Base-by-base conservation (phyloP, 148 eudicot genomes). In the Spergularia marina region DNA sequence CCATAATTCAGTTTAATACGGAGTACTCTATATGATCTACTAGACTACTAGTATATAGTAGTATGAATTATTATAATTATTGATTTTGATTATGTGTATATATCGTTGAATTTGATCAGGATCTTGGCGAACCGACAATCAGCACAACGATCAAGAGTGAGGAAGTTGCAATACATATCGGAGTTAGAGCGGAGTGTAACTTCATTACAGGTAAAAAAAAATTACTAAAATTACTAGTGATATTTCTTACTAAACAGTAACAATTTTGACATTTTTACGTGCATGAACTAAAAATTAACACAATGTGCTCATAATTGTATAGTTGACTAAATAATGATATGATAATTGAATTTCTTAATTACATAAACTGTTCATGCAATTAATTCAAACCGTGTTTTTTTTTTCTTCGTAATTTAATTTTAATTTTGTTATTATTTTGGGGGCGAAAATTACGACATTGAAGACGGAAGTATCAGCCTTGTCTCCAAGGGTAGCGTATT, bases 51-150 rank as follows among this genome's bases (percentile, higher is more conserved):
- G 34, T 30, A 30, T 30, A 30, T 30, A 30, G 2, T 30, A 30
- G 36, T 30, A 30, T 30, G 2, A 30, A 30, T 30, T 44, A 44
- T 44, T 3, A 6, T 3, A 44, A 6, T 44, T 4, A 55, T 55
- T 17, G 18, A 55, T 5, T 55, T 52, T 25, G 44, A 10, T 25
- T 18, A 11, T 52, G 53, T 30, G n/a, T n/a, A n/a, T n/a, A n/a
- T n/a, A 58, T 15, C 21, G 8, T 25, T 59, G 40, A 65, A 59
- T 44, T 54, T 69, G 17, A 55, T 41, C 84, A 95, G 99, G 82
- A 90, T 92, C 14, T 80, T 95, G 81, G 99, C 99, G 1, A 95
- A 95, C 21, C 87, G 99, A 51, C 97, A 95, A 84, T 95, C 99
- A 10, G 99, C 99, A 10, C 99, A 95, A 76, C 83, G 99, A 47